Conservation (phyloP, 768 basidiomycete genomes). For the Leccinum boreale region DNA sequence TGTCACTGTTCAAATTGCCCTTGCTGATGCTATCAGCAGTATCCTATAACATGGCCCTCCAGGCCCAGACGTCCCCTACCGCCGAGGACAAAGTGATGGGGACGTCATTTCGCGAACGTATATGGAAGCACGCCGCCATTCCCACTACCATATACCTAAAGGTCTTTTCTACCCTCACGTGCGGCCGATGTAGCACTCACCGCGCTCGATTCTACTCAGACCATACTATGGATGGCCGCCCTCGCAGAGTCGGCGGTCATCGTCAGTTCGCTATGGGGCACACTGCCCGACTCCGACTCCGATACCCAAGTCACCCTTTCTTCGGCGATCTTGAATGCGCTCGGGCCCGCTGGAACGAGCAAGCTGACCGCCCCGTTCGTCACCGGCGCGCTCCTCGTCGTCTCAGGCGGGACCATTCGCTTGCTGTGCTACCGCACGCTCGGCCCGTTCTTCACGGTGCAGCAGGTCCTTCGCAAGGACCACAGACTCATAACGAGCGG, state of each 20-base stretch:
- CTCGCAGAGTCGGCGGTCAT: not conserved
- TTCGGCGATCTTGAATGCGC: not conserved
- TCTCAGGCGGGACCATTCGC: constrained; percentile 2
- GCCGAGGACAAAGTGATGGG: constrained; percentile 6
- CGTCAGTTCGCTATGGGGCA: not conserved
- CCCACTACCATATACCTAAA: not conserved
- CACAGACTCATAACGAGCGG: constrained; percentile 27
- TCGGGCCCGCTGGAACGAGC: constrained; percentile 8
- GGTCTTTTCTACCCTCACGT: not conserved
- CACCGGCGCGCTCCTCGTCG: constrained; percentile 6
- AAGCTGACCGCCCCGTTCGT: not conserved
- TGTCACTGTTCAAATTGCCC: constrained; percentile 9
- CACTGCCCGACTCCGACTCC: not conserved
- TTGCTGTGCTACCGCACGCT: constrained; percentile 16
- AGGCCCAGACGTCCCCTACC: not conserved
- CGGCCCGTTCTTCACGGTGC: constrained; percentile 20
- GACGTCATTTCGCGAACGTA: not conserved
- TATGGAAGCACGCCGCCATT: constrained; percentile 1
- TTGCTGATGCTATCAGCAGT: constrained; percentile 6
- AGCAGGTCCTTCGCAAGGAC: constrained; percentile 16
- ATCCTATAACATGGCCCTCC: constrained; percentile 4
- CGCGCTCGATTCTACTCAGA: not conserved
- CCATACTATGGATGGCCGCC: not conserved
- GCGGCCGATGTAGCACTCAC: not conserved
- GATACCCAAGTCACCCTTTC: not conserved